Conservation (phyloP, 768 basidiomycete genomes). For the Hydnomerulius pinastri region DNA sequence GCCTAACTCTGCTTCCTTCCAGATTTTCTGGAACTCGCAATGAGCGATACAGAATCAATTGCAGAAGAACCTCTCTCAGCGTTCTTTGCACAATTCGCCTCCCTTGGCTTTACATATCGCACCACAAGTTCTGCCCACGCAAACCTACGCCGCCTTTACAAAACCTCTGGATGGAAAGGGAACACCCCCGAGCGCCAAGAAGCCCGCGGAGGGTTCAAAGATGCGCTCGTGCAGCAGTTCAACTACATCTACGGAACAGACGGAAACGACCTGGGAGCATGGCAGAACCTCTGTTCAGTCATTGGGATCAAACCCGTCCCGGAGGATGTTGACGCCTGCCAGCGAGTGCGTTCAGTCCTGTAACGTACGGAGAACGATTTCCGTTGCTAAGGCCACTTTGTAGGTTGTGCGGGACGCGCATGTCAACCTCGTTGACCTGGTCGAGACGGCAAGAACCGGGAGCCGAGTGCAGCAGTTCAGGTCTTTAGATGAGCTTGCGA, state of each 20-base stretch:
- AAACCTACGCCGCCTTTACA: constrained; percentile 22
- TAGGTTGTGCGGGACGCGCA: constrained; percentile 25
- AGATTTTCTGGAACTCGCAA: background rate
- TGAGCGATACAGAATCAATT: background rate
- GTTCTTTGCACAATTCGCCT: constrained; percentile 25
- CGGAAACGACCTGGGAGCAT: constrained; percentile 11
- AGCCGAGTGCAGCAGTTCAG: constrained; percentile 20
- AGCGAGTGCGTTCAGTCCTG: constrained; percentile 8
- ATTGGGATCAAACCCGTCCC: constrained; percentile 19
- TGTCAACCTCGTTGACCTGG: constrained; percentile 35
- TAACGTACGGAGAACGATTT: background rate
- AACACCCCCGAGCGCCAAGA: background rate
- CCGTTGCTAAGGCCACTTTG: background rate
- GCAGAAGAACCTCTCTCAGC: constrained; percentile 18
- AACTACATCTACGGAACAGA: constrained; percentile 24
- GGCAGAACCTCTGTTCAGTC: constrained; percentile 21
- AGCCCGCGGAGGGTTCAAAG: constrained; percentile 8
- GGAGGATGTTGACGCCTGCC: constrained; percentile 15
- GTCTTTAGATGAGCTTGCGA: constrained; percentile 18
- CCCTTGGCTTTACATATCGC: constrained; percentile 16
- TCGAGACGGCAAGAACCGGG: constrained; percentile 17
- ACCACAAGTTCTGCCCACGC: constrained; percentile 11
- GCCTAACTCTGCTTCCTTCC: background rate
- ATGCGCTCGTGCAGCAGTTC: constrained; percentile 27
- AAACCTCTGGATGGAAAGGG: background rate